Conservation (phyloP, 2,329 filamentous ascomycete species). For the Fusarium begoniae region DNA sequence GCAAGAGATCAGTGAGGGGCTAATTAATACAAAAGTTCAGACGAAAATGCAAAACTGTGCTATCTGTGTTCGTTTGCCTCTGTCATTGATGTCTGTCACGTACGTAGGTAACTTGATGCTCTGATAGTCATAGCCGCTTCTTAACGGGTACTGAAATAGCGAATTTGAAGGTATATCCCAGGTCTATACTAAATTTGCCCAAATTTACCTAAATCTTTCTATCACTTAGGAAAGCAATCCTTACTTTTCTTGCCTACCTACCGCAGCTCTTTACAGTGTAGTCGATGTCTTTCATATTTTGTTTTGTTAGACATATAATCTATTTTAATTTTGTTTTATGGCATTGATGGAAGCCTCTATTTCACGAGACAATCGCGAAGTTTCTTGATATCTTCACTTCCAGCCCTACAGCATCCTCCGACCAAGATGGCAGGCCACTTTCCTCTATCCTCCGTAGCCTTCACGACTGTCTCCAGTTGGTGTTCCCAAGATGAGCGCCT, state of each 20-base stretch:
- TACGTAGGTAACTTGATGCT: neutral
- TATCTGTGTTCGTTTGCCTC: no score
- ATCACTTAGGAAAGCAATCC: neutral
- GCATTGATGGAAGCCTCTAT: neutral
- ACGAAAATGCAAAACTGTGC: neutral
- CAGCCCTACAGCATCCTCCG: slow-evolving; percentile 63
- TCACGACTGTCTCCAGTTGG: slow-evolving; percentile 54
- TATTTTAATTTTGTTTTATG: neutral
- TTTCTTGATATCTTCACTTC: slow-evolving; percentile 48
- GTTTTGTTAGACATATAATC: neutral
- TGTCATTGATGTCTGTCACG: neutral
- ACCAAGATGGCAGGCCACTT: slow-evolving; percentile 59
- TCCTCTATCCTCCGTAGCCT: slow-evolving; percentile 47
- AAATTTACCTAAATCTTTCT: neutral
- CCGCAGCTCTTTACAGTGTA: neutral
- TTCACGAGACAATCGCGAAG: slow-evolving; percentile 39
- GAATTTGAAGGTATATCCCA: neutral
- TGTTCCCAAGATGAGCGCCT: slow-evolving; percentile 55
- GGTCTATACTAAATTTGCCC: neutral
- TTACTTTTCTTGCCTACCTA: neutral
- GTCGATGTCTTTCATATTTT: neutral
- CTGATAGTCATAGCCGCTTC: neutral
- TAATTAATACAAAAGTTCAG: neutral
- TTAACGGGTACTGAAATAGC: neutral
- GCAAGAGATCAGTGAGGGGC: neutral